These are phyloP conservation scores for Furcasterigmium sp. DNA, from an alignment of 2,329 filamentous ascomycete species.

Conservation along the genomic window DNA sequence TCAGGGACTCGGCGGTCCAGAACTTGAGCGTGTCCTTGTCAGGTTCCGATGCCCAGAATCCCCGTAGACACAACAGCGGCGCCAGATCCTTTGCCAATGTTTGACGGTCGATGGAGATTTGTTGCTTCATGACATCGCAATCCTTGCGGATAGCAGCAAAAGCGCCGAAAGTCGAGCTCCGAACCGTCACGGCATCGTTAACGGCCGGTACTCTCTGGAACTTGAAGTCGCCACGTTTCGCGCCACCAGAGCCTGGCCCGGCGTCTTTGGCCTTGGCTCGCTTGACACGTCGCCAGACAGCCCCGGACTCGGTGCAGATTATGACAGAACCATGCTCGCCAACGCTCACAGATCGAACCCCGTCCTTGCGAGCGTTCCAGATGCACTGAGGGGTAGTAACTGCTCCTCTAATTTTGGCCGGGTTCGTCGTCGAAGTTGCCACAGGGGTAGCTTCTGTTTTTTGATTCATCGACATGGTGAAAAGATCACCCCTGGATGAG, in stretches of 20 bases:
- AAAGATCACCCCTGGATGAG: constrained; percentile 79
- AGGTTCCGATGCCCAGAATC: constrained; percentile 45
- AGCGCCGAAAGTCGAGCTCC: constrained; percentile 84
- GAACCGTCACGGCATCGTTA: constrained; percentile 76
- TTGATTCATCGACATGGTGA: constrained; percentile 72
- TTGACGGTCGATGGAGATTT: constrained; percentile 61
- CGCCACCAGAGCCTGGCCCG: constrained; percentile 40
- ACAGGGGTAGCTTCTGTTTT: constrained; percentile 56
- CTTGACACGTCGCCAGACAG: constrained; percentile 86
- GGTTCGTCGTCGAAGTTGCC: constrained; percentile 80
- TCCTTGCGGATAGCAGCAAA: constrained; percentile 86
- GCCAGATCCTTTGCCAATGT: constrained; percentile 70
- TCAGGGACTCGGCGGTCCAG: constrained; percentile 36
- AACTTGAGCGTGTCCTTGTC: constrained; percentile 35
- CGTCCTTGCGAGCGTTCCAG: constrained; percentile 85
- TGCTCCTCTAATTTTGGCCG: constrained; percentile 80
- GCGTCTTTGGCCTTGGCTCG: constrained; percentile 74
- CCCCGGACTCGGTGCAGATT: constrained; percentile 85
- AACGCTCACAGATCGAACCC: constrained; percentile 79
- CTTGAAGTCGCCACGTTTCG: constrained; percentile 84
- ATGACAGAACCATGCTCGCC: constrained; percentile 94
- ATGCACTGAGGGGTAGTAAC: constrained; percentile 74
- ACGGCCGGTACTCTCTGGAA: constrained; percentile 87
- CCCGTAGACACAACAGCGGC: constrained; percentile 62
- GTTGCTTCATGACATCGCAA: constrained; percentile 70